These are phyloP conservation scores for Alternaria arborescens DNA, from an alignment of 2,329 filamentous ascomycete genomes.

Conservation along the genomic window DNA sequence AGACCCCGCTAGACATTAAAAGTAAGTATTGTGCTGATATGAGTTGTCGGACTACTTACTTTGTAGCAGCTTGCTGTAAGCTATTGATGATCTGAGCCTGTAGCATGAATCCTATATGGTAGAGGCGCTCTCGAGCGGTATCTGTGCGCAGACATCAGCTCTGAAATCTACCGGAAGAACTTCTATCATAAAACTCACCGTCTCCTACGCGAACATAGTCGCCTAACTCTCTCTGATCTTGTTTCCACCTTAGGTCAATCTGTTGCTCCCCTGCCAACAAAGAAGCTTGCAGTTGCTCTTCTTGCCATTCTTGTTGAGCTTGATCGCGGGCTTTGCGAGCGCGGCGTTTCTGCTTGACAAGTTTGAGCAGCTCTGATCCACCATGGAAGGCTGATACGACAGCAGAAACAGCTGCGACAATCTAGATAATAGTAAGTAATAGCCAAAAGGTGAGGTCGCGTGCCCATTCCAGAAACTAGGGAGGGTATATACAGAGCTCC, in stretches of 20 bases:
- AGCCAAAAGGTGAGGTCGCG: neutral
- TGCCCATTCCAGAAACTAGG: neutral
- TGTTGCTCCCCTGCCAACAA: conserved; percentile 49
- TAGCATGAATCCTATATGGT: conserved; percentile 51
- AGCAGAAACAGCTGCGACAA: conserved; percentile 54
- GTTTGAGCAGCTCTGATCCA: conserved; percentile 50
- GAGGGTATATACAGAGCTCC: neutral
- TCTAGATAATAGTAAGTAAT: conserved; percentile 29
- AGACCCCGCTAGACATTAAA: conserved; percentile 11
- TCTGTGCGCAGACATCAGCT: conserved; percentile 29
- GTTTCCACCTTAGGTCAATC: conserved; percentile 44
- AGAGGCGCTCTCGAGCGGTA: conserved; percentile 47
- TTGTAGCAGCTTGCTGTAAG: conserved; percentile 47
- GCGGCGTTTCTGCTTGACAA: conserved; percentile 46
- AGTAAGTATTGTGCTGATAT: neutral
- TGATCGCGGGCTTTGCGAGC: conserved; percentile 38
- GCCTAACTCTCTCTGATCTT: conserved; percentile 48
- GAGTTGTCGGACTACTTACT: conserved; percentile 33
- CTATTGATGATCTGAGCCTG: conserved; percentile 53
- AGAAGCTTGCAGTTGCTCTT: conserved; percentile 51
- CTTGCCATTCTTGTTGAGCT: conserved; percentile 43
- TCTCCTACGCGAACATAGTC: conserved; percentile 51
- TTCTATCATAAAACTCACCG: conserved; percentile 37
- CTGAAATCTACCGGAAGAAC: conserved; percentile 13
- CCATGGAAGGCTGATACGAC: conserved; percentile 55